Evolutionary conservation across 805 yeast genomes (phyloP), one percentile per base, ranked within the genome.

Genomic region (Cyberlindnera sargentensis): DNA sequence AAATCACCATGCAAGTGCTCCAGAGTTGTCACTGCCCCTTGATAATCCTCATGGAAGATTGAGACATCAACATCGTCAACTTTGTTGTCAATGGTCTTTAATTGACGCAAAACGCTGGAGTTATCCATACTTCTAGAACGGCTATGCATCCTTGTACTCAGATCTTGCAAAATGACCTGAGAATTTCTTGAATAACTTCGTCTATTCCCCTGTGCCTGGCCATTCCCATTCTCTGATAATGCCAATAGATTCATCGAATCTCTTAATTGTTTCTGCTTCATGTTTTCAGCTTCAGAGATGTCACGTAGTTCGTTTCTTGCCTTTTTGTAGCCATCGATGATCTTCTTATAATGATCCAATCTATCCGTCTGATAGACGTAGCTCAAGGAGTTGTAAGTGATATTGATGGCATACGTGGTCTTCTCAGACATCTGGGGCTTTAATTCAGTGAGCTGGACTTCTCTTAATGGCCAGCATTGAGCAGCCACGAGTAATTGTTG

Each of bases 391-490:
- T 75, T 76, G 34, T 67, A 65, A 29, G 68, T 66, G 38, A 80
- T 64, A 47, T 70, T 73, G 40, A 80, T 67, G 24, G 68, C 64
- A 47, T 71, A 71, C 3, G 54, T 42, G 35, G 63, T 47, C 34
- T 62, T 45, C 3, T 41, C 48, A 30, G 44, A 46, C 24, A n/a
- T 37, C 23, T 41, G 46, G 25, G 50, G 46, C 6, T 44, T 41
- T 8, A 45, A 50, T 49, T 58, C 60, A 6, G 48, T 44, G 2
- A 56, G 30, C 8, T 67, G 66, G 8, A 83, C 76, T 34, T 82
- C 86, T 36, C 76, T 67, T 30, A 89, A 63, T 3, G 90, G 84
- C 83, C 90, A 82, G 62, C 91, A 84, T 52, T 84, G 83, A 31
- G 79, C 80, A 1, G 95, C 91, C 33, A 79, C 76, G 26, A 82